Conservation (phyloP, 208 protist genomes). For the Crithidia bombi region DNA sequence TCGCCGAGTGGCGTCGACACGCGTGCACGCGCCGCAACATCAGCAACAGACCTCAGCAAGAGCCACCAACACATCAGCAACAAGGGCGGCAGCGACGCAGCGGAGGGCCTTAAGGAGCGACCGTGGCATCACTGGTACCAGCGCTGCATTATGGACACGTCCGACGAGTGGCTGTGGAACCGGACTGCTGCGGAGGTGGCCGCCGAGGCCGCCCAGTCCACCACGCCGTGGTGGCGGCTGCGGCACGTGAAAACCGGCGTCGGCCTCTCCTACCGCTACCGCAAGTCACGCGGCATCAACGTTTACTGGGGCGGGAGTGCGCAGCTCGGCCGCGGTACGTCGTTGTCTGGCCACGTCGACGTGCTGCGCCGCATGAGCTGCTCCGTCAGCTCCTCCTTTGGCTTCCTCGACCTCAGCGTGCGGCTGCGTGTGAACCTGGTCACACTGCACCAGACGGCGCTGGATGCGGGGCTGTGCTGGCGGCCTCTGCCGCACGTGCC, state of each 20-base stretch:
- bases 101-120: too few relatives aligned
- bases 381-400: slow-evolving; percentile 57
- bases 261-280: slow-evolving; percentile 71
- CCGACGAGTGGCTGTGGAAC: slow-evolving; percentile 39
- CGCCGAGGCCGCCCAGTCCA: slow-evolving; percentile 12
- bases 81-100: not conserved
- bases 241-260: slow-evolving; percentile 63
- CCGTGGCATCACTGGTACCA: slow-evolving; percentile 33
- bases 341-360: slow-evolving; percentile 69
- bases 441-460: slow-evolving; percentile 72
- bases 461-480: slow-evolving; percentile 66
- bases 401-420: slow-evolving; percentile 50
- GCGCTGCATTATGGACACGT: slow-evolving; percentile 29
- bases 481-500: slow-evolving; percentile 43
- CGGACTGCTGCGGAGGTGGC: slow-evolving; percentile 25
- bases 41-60: not conserved
- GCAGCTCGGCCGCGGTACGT: slow-evolving; percentile 47
- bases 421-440: slow-evolving; percentile 77
- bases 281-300: slow-evolving; percentile 73
- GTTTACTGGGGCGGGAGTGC: slow-evolving; percentile 68
- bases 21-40: not conserved
- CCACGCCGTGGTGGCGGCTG: slow-evolving; percentile 47
- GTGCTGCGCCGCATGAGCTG: slow-evolving; percentile 72
- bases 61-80: too few relatives aligned
- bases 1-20: not conserved